Conservation (phyloP, 2,329 filamentous ascomycete genomes). For the Penicillium sumatraense region DNA sequence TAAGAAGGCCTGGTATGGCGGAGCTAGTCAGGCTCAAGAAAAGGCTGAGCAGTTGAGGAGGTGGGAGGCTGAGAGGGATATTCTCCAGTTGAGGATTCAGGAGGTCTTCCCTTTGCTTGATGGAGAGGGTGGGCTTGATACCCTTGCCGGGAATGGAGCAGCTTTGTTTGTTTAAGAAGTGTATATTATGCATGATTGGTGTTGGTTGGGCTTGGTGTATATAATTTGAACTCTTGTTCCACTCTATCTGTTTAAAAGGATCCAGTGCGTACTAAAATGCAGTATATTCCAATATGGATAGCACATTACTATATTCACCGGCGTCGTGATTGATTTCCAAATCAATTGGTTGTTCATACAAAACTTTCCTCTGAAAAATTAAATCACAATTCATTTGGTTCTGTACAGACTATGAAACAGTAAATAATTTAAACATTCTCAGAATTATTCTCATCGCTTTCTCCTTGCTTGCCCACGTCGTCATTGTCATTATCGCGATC, state of each 20-base stretch:
- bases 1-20: slow-evolving; percentile 39
- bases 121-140: slow-evolving; percentile 25
- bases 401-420: too few relatives aligned
- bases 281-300: too few relatives aligned
- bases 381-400: too few relatives aligned
- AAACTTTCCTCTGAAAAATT: too few relatives aligned
- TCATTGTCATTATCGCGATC: too few relatives aligned
- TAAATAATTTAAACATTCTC: not conserved
- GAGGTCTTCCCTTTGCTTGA: slow-evolving; percentile 36
- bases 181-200: not conserved
- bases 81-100: slow-evolving; percentile 41
- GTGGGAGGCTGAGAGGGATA: slow-evolving; percentile 47
- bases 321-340: too few relatives aligned
- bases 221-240: too few relatives aligned
- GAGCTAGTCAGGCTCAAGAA: slow-evolving; percentile 30
- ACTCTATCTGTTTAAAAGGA: too few relatives aligned
- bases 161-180: not conserved
- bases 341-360: too few relatives aligned
- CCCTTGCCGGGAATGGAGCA: not conserved
- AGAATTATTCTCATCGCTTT: not conserved
- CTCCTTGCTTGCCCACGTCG: too few relatives aligned
- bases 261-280: too few relatives aligned
- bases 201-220: not conserved
- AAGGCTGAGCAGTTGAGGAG: slow-evolving; percentile 38
- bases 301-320: not conserved